Evolutionary conservation across 768 basidiomycete genomes (phyloP), one percentile per base, ranked within the genome.

Genomic region (Asterophora parasitica): DNA sequence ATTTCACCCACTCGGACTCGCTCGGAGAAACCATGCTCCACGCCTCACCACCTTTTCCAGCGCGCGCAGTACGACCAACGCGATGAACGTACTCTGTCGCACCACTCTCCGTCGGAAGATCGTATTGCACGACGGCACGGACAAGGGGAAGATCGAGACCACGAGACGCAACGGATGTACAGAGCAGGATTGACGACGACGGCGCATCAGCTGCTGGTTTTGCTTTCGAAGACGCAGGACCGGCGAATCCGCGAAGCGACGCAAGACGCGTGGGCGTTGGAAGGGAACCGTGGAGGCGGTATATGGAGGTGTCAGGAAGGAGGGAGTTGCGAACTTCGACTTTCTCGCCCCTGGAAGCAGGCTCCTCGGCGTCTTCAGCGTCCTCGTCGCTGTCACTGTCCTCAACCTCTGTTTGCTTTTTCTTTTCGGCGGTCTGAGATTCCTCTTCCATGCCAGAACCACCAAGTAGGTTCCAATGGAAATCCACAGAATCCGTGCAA

Each of bases 131-230:
- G 51, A 99, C 93, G 2, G 91, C 89, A 30, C 87, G 84, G 6
- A 98, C 93, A n/a, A 89, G 77, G 4, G 93, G 93, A 20, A 99
- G 73, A 68, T 98, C 95, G 19, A 99, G 78, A 61, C 96, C 96
- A 61, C 96, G 91, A n/a, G 96, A 93, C 2, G 96, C 96, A 43
- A 99, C 94, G 7, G 92, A 95, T 1, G 96, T 99, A 63, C 94
- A 97, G 37, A 98, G 75, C 4, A 99, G 76, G 41, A 99, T 77
- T 1, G 93, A 83, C 4, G 82, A 77, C 0, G 67, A 63, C 3
- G 68, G 48, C 11, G 58, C 48, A 36, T 54, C 41, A n/a, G 39
- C 37, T 26, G 57, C 28, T 23, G 23, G 23, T 54, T 55, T 52
- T 61, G 53, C 59, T 43, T 65, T 67, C 50, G 61, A 58, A 41